These are phyloP conservation scores for Tuber umbilicatum DNA, from an alignment of 495 filamentous ascomycete genomes.

Conservation along the genomic window DNA sequence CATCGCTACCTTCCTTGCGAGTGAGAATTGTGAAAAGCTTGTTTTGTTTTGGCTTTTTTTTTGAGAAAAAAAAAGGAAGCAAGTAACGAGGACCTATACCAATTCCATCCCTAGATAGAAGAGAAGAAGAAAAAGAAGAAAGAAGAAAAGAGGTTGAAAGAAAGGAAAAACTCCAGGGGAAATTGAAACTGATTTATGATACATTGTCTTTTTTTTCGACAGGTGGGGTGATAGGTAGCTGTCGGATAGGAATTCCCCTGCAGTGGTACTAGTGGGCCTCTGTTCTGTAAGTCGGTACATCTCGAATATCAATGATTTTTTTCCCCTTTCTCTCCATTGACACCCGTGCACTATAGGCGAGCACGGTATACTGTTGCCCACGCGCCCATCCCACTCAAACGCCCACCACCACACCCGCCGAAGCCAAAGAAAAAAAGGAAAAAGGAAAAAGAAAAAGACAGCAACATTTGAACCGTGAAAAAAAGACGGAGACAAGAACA, in stretches of 20 bases:
- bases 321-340: neutral
- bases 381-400: neutral
- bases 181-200: neutral
- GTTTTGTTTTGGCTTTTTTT: neutral
- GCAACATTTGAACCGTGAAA: neutral
- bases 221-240: neutral
- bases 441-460: neutral
- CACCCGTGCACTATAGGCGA: neutral
- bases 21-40: neutral
- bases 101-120: neutral
- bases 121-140: neutral
- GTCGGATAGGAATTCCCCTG: neutral
- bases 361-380: neutral
- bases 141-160: neutral
- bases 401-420: neutral
- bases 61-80: neutral
- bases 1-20: neutral
- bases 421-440: neutral
- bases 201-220: neutral
- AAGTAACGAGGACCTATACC: neutral
- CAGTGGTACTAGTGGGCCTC: no score
- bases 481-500: neutral
- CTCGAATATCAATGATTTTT: neutral
- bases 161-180: neutral
- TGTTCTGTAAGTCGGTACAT: neutral